Evolutionary conservation across 805 yeast species (phyloP).

Genomic region (Saturnispora sekii): DNA sequence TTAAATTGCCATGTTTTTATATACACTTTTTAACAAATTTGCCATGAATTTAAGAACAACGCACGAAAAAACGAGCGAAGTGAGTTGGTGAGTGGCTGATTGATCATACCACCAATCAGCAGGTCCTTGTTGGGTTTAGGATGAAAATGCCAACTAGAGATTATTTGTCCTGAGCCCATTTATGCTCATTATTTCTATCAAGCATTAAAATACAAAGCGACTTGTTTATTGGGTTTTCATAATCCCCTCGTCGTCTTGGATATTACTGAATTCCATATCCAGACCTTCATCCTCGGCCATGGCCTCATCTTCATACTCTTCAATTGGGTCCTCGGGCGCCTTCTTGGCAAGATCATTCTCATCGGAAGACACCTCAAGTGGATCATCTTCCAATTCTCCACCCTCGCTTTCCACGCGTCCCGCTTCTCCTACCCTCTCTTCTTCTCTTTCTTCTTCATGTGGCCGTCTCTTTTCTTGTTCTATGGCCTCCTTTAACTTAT

Average conservation of each 20-base stretch:
- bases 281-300: slow-evolving; percentile 2
- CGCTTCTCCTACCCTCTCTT: background rate
- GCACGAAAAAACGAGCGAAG: no score
- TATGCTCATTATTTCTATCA: no score
- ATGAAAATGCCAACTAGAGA: background rate
- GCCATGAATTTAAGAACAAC: no score
- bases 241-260: slow-evolving; percentile 8
- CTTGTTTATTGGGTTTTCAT: background rate
- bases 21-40: background rate
- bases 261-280: slow-evolving; percentile 11
- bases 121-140: no score
- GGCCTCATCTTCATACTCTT: slow-evolving; percentile 1
- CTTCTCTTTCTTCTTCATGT: background rate
- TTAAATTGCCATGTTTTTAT: background rate
- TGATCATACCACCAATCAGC: no score
- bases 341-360: background rate
- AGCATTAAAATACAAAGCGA: background rate
- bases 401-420: background rate
- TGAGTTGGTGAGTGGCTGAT: no score
- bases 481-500: background rate
- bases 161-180: no score
- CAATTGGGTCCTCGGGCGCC: background rate
- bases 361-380: slow-evolving; percentile 10
- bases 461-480: background rate
- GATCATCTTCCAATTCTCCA: slow-evolving; percentile 13